Percentiles rank a stretch among this genome's conserved stretches.
Conservation (phyloP, 345 rosid genomes). For the Euphorbia lathyris region DNA sequence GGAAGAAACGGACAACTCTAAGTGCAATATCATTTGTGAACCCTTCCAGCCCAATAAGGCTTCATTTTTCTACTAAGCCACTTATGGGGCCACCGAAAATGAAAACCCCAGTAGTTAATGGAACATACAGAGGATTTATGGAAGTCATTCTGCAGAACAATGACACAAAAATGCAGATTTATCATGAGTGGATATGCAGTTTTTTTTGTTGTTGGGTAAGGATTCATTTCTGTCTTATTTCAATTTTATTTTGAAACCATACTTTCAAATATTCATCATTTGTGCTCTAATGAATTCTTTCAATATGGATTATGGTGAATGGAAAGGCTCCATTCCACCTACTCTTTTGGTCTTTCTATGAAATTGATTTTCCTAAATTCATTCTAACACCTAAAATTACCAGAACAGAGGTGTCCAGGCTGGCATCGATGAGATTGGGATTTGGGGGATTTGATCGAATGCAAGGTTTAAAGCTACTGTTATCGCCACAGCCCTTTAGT, state of each 20-base stretch:
- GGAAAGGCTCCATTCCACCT: no score
- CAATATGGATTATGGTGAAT: constrained; percentile 98
- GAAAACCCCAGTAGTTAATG: constrained; percentile 83
- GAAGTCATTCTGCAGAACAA: constrained; percentile 94
- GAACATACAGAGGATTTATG: constrained; percentile 91
- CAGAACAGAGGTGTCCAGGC: no score
- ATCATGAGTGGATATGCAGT: constrained; percentile 93
- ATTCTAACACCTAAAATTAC: no score
- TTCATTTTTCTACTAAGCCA: constrained; percentile 82
- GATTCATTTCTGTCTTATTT: constrained; percentile 10
- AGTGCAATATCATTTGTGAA: constrained; percentile 77
- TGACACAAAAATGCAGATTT: constrained; percentile 87
- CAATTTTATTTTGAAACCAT: constrained; percentile 1
- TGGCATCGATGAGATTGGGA: no score
- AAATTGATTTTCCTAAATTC: no score
- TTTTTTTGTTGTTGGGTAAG: constrained; percentile 90
- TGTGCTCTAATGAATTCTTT: constrained; percentile 13
- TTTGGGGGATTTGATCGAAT: no score
- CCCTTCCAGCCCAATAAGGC: constrained; percentile 92
- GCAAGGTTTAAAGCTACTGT: no score
- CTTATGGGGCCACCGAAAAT: constrained; percentile 64
- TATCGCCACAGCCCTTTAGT: no score
- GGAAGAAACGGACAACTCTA: constrained; percentile 66
- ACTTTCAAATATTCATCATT: constrained; percentile 4
- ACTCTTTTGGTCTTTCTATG: no score